Evolutionary conservation across 73 alveolate species (phyloP).

Genomic region (Paramecium sexaurelia): DNA sequence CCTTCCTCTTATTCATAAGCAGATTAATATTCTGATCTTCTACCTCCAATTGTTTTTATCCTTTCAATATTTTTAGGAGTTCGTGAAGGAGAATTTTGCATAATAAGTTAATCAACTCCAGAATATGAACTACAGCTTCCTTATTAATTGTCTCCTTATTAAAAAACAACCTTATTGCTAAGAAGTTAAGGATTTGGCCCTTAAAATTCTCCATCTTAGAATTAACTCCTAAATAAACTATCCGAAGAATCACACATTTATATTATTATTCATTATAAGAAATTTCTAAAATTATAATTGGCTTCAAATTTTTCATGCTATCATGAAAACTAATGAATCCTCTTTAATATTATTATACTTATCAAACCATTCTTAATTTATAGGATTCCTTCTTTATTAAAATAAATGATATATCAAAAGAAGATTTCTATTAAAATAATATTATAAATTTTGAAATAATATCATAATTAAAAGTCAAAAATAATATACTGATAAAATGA

Average conservation of each 20-base stretch:
- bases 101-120: not conserved
- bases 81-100: not conserved
- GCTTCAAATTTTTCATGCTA: no score
- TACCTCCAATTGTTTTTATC: not conserved
- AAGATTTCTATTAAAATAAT: no score
- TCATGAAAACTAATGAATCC: no score
- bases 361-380: no score
- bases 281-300: not conserved
- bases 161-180: not conserved
- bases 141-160: not conserved
- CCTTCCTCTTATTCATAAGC: not conserved
- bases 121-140: not conserved
- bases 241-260: not conserved
- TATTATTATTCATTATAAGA: not conserved
- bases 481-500: no score
- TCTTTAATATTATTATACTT: no score
- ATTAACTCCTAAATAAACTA: not conserved
- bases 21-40: slow-evolving; percentile 5
- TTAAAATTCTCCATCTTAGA: not conserved
- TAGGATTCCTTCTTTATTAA: no score
- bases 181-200: not conserved
- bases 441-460: no score
- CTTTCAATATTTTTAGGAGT: not conserved
- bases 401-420: no score
- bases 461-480: no score